Base-by-base conservation (phyloP, 2,329 filamentous ascomycete species). In the Immersiporthe knoxdaviesiana region DNA sequence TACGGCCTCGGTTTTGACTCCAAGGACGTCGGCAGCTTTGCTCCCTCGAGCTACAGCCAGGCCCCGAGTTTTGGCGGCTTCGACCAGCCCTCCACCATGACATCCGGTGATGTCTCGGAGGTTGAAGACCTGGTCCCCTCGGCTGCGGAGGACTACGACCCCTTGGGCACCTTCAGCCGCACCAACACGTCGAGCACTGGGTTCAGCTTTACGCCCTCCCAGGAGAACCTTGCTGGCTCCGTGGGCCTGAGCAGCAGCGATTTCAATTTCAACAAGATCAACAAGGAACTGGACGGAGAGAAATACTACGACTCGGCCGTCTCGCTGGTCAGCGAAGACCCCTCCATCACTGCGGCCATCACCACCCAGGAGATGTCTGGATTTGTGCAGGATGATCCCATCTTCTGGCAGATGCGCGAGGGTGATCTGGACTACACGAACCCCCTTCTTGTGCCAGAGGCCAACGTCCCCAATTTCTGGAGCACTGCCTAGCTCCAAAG, bases 81-180 rank as follows among this genome's bases (percentile, higher is more conserved):
- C 72, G 87, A 87, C 74, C 85, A 85, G 72, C 82, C 85, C 37
- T 83, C 84, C 63, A 81, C 85, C 63, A 77, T 90, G 74, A 90
- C 87, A 11, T 91, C 89, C 16, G 89, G 89, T 47, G 88, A 91
- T 70, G 88, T 90, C 11, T 91, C 88, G 12, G 88, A 91, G 76
- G 87, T 88, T 6, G 89, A 91, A 71, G 89, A 91, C 72, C 84
- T 85, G 63, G 77, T 80, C 32, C 78, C 79, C 30, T 78, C 81
- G 54, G 79, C 80, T 66, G 39, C 39, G 21, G 80, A 81, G 52
- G 78, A 79, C 4, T 79, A 75, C 65, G 78, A 85, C 70, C 78
- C 84, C 64, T 80, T 79, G 44, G 85, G 85, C 71, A 81, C 84
- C 62, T 85, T 85, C 71, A 80, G 82, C 35, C 75, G 84, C 68